phyloP scores from a whole-genome alignment of 1,284 basidiomycete genomes.

The Chiua sp. region DNA sequence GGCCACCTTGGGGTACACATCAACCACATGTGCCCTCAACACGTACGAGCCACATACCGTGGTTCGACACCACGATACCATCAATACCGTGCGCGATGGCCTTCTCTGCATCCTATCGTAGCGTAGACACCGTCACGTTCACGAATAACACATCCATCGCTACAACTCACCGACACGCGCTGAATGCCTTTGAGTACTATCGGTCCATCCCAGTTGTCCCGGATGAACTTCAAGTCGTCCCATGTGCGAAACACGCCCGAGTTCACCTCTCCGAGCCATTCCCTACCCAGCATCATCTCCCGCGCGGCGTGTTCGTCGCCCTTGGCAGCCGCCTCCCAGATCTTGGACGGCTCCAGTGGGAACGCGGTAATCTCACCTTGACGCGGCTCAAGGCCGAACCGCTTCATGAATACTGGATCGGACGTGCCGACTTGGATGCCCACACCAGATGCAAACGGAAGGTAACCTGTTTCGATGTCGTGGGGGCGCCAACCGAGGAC shows the following conservation, averaged over 20 bases:
- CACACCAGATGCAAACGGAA: conserved; percentile 49
- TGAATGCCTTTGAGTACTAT: conserved; percentile 78
- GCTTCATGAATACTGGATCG: conserved; percentile 60
- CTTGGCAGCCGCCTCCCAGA: conserved; percentile 40
- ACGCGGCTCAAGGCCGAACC: conserved; percentile 37
- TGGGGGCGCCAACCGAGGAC: conserved; percentile 54
- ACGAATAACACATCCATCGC: background rate
- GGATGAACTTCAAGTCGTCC: conserved; percentile 69
- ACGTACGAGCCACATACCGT: conserved; percentile 52
- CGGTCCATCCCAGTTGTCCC: conserved; percentile 75
- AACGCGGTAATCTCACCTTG: conserved; percentile 44
- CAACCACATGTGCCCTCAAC: background rate
- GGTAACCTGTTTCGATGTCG: conserved; percentile 44
- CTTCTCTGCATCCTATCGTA: conserved; percentile 66
- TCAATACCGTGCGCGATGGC: conserved; percentile 73
- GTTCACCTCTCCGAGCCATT: conserved; percentile 63
- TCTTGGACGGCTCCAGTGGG: conserved; percentile 58
- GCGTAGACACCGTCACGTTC: background rate
- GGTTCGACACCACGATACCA: conserved; percentile 85
- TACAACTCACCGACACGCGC: conserved; percentile 46
- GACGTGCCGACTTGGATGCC: conserved; percentile 49
- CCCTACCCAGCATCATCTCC: conserved; percentile 50
- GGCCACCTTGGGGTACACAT: conserved; percentile 55
- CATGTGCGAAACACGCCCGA: conserved; percentile 67
- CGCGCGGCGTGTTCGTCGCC: conserved; percentile 53